Evolutionary conservation across 306 rosid genomes (phyloP), one percentile per base, ranked within the genome.

Genomic region (Trichosanthes truncata): DNA sequence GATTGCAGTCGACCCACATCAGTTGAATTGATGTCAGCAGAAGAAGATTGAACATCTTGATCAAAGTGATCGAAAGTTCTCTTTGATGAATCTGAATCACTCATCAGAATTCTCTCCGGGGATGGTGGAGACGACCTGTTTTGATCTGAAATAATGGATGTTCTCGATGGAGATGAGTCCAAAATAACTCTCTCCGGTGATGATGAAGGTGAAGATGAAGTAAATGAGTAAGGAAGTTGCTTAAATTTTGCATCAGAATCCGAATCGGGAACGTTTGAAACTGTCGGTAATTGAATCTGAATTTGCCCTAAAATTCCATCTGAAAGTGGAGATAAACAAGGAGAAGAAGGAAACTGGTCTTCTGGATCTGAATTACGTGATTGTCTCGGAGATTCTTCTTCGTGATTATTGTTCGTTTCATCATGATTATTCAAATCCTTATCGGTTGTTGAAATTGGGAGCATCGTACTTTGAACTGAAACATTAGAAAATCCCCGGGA

Each of bases 281-380:
- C 55, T 38, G 23, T 80, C 2, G 83, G 63, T 21, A 59, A 66
- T 25, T 36, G 57, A 49, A 15, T 41, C 31, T 51, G 43, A 81
- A 35, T 14, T 75, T 41, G 76, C 33, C 67, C 81, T 10, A 31
- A 40, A 82, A 59, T 66, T 80, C 80, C 81, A 21, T 60, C 88
- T 12, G 86, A 84, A 9, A 84, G 68, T 0, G 83, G 81, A 11
- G 80, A 84, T n/a, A 79, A 78, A 9, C 76, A 26, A 33, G 87
- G 78, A 57, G 89, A 81, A 33, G 87, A 77, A 52, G 83, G 83
- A 67, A 84, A 81, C 33, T 26, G 79, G 45, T 73, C 38, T 8
- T 75, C 78, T 74, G 63, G 80, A 78, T 57, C 78, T 21, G 81
- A 80, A 59, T 35, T 77, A 8, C 51, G 45, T 38, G 72, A 56